These are phyloP conservation scores for Marsdenia floribunda DNA, from an alignment of 257 asterid species.

Conservation along the genomic window DNA sequence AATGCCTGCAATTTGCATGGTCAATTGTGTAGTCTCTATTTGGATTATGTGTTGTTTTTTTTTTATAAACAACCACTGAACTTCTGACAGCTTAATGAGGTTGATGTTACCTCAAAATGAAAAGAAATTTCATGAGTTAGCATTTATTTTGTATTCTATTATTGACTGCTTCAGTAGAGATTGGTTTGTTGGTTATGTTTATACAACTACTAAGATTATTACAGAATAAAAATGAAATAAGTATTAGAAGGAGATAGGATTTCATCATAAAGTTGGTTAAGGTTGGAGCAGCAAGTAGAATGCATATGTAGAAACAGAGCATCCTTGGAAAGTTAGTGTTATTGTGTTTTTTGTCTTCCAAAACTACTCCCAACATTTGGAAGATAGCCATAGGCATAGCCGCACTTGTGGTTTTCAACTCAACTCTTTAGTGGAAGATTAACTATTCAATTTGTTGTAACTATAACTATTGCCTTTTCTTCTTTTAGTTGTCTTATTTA, in stretches of 20 bases:
- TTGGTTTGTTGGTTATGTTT: neutral
- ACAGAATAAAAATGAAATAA: neutral
- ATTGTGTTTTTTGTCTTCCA: neutral
- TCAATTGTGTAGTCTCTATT: neutral
- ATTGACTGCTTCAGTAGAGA: neutral
- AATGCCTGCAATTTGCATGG: neutral
- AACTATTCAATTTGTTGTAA: too few species aligned
- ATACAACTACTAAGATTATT: neutral
- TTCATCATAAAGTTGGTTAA: neutral
- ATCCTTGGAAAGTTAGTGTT: too few species aligned
- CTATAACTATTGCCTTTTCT: too few species aligned
- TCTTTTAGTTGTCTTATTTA: too few species aligned
- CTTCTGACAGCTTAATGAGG: neutral
- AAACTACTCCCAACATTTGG: neutral
- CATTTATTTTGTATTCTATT: neutral
- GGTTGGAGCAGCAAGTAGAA: neutral
- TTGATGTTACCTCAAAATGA: neutral
- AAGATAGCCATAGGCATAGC: neutral
- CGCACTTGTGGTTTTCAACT: too few species aligned
- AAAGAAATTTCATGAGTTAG: neutral
- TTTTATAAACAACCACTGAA: neutral
- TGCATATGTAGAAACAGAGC: too few species aligned
- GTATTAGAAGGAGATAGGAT: neutral
- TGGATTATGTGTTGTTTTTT: neutral
- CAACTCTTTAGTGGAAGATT: too few species aligned